Base-by-base conservation (phyloP, 768 basidiomycete species). In the Sporobolomyces pararoseus region DNA sequence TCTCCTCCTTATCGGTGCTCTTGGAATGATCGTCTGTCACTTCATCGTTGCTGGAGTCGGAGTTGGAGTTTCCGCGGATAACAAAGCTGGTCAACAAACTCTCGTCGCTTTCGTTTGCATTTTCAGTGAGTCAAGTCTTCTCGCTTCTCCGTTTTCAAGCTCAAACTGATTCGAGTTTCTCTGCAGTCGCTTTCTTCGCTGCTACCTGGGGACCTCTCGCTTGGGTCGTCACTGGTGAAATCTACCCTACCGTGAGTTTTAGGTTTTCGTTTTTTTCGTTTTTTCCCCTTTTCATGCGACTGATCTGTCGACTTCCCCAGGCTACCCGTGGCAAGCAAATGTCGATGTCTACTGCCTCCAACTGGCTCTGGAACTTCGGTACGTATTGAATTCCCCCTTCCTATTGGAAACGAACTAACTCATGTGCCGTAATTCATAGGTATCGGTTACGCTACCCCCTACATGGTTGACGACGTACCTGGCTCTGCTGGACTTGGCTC, bases 11-110 rank as follows among this genome's bases (percentile, higher is more conserved):
- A 83, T 85, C 70, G 91, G 91, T 77, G 90, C 90, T 27, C 79
- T 83, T 62, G 86, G 87, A 54, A 93, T 92, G 91, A 82, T 84
- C 72, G 68, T 90, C 75, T 91, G 89, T 83, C 89, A 93, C 80
- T 89, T 83, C 82, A 85, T 91, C 76, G 84, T 90, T 72, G 88
- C 86, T 73, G 85, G 86, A 79, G 79, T 85, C 60, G 85, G 85
- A 75, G 82, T 83, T 32, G 67, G 53, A 25, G 66, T 84, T 69
- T 66, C 76, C 25, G 9, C 49, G 14, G 59, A 55, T 54, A 84
- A 85, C 76, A 79, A 82, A n/a, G 79, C 85, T 37, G 84, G 85
- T 49, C 70, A 75, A 42, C 50, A 62, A 7, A 65, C 66, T n/a
- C 62, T 73, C 44, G 52, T 73, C 37, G 72, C 68, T 1, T 70